Evolutionary conservation across 2,329 filamentous ascomycete species (phyloP).

Genomic region (Ceratocystis colombiana): DNA sequence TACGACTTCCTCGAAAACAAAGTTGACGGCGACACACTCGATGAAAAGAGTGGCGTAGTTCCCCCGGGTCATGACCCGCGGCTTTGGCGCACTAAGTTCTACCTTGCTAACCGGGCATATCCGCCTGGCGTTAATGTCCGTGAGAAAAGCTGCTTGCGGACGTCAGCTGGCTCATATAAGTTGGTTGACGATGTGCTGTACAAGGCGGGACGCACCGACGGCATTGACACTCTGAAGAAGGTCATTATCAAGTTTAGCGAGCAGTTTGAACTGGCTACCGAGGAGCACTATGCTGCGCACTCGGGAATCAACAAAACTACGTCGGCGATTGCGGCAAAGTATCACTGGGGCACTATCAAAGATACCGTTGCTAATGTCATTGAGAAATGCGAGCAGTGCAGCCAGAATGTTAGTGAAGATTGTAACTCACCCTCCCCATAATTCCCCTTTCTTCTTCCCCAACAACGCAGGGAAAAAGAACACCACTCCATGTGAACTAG

Average conservation of each 20-base stretch:
- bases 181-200: conserved; percentile 75
- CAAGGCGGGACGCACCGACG: conserved; percentile 49
- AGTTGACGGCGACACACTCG: conserved; percentile 31
- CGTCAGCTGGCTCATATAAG: conserved; percentile 91
- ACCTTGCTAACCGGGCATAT: conserved; percentile 89
- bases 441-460: background rate
- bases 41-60: conserved; percentile 23
- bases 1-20: conserved; percentile 46
- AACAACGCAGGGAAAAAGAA: no score
- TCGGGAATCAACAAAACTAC: conserved; percentile 98
- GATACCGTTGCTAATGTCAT: conserved; percentile 94
- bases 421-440: conserved; percentile 20
- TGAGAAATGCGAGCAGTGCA: conserved; percentile 81
- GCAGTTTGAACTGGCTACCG: conserved; percentile 80
- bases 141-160: conserved; percentile 88
- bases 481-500: no score
- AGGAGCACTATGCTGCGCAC: conserved; percentile 64
- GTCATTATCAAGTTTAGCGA: conserved; percentile 81
- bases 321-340: conserved; percentile 82
- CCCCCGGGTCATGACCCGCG: conserved; percentile 56
- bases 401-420: conserved; percentile 48
- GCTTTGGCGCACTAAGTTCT: conserved; percentile 97
- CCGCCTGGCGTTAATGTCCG: conserved; percentile 86
- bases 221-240: conserved; percentile 50
- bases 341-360: conserved; percentile 97